These are phyloP conservation scores for Perkinsus chesapeaki DNA, from an alignment of 169 alveolate species.

Conservation along the genomic window DNA sequence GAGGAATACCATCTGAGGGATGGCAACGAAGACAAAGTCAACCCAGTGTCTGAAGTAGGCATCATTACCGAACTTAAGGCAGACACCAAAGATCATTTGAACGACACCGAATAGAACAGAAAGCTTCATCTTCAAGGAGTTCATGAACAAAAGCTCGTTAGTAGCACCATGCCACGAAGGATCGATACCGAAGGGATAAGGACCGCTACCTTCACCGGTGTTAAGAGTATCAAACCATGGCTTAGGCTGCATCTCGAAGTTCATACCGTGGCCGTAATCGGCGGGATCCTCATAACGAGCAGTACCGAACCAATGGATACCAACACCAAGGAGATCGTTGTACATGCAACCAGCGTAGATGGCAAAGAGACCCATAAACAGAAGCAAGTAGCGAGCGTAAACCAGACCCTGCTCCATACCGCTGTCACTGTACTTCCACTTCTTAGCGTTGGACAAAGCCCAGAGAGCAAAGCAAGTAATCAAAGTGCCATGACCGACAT, in stretches of 20 bases:
- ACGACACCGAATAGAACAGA: constrained; percentile 85
- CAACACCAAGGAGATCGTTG: constrained; percentile 94
- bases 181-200: constrained; percentile 95
- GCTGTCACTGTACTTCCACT: constrained; percentile 46
- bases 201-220: constrained; percentile 32
- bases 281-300: constrained; percentile 31
- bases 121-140: constrained; percentile 97
- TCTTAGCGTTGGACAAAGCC: constrained; percentile 49
- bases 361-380: constrained; percentile 91
- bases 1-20: constrained; percentile 68
- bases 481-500: constrained; percentile 95
- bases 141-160: constrained; percentile 88
- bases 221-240: neutral
- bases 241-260: neutral
- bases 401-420: constrained; percentile 53
- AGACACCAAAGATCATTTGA: constrained; percentile 80
- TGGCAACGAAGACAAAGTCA: constrained; percentile 69
- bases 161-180: constrained; percentile 95
- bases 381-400: constrained; percentile 78
- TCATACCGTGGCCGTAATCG: neutral
- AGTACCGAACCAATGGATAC: constrained; percentile 80
- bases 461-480: constrained; percentile 64
- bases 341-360: constrained; percentile 90
- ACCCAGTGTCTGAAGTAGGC: constrained; percentile 48
- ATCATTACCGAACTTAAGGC: constrained; percentile 73